These are phyloP conservation scores for Coemansia sp. DNA, from an alignment of 192 early-diverging fungal genomes.

Conservation along the genomic window DNA sequence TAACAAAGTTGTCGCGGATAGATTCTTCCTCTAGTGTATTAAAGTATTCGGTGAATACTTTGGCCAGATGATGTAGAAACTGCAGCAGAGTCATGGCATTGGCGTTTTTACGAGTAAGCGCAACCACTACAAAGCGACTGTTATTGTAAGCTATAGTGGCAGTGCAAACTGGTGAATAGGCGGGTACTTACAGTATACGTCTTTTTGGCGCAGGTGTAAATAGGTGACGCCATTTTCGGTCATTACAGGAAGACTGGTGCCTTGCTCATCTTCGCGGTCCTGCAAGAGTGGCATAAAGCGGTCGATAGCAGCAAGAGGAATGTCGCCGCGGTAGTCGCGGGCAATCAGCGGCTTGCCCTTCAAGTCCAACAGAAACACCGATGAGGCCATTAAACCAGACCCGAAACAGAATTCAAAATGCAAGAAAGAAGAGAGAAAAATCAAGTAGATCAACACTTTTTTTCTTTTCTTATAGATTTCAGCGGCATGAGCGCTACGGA, in stretches of 20 bases:
- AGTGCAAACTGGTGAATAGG: not conserved
- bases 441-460: not conserved
- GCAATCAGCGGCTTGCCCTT: conserved; percentile 99
- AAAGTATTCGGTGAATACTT: conserved; percentile 94
- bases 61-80: conserved; percentile 90
- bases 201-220: conserved; percentile 93
- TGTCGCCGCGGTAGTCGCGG: conserved; percentile 96
- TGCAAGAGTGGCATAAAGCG: conserved; percentile 96
- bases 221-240: conserved; percentile 95
- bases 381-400: conserved; percentile 54
- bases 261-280: conserved; percentile 91
- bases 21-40: conserved; percentile 87
- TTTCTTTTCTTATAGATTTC: not conserved
- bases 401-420: not conserved
- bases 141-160: not conserved
- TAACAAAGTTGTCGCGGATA: conserved; percentile 88
- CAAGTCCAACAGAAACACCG: conserved; percentile 92
- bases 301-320: conserved; percentile 92
- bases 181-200: conserved; percentile 78
- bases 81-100: conserved; percentile 94
- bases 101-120: conserved; percentile 94
- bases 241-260: conserved; percentile 83
- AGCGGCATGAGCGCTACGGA: conserved; percentile 1
- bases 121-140: conserved; percentile 62
- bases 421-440: not conserved